Percentiles rank a stretch among this genome's conserved stretches.
These are phyloP conservation scores for Sphagnum tenellum DNA, from an alignment of 225 moss, liverwort and hornwort species.

Conservation along the genomic window DNA sequence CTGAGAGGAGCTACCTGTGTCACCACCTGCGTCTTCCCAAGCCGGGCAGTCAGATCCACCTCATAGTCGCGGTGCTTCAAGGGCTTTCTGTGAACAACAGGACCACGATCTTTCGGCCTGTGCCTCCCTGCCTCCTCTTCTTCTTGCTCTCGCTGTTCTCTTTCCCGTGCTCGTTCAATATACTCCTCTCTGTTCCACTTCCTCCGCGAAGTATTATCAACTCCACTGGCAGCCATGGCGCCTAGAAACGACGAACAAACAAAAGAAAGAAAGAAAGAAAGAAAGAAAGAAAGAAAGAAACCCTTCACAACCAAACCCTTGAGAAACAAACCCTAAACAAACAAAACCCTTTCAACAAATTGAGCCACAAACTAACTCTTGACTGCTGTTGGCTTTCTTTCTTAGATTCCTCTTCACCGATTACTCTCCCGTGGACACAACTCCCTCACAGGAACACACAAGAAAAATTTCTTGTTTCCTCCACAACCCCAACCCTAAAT, in stretches of 20 bases:
- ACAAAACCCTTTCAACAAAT: too few species aligned
- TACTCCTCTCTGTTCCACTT: slow-evolving; percentile 98
- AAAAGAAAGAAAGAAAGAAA: too few species aligned
- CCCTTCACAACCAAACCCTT: too few species aligned
- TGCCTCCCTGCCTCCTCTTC: slow-evolving; percentile 66
- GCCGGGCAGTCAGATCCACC: slow-evolving; percentile 86
- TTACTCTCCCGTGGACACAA: too few species aligned
- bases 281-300: too few species aligned
- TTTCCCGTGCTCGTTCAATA: slow-evolving; percentile 74
- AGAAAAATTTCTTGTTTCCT: too few species aligned
- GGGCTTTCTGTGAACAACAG: slow-evolving; percentile 85
- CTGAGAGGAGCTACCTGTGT: slow-evolving; percentile 97
- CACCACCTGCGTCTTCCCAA: slow-evolving; percentile 97
- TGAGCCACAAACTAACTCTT: too few species aligned
- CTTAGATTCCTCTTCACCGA: too few species aligned
- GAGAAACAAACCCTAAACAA: too few species aligned
- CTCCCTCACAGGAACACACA: too few species aligned
- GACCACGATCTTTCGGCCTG: slow-evolving; percentile 68
- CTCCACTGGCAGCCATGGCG: slow-evolving; percentile 31
- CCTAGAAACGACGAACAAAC: background rate
- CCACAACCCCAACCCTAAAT: too few species aligned
- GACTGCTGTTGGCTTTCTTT: too few species aligned
- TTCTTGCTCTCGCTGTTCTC: slow-evolving; percentile 44
- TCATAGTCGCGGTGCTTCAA: slow-evolving; percentile 93
- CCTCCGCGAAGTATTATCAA: slow-evolving; percentile 86